Conservation (phyloP, 1,139 yeast genomes). For the Yamadazyma sp. region DNA sequence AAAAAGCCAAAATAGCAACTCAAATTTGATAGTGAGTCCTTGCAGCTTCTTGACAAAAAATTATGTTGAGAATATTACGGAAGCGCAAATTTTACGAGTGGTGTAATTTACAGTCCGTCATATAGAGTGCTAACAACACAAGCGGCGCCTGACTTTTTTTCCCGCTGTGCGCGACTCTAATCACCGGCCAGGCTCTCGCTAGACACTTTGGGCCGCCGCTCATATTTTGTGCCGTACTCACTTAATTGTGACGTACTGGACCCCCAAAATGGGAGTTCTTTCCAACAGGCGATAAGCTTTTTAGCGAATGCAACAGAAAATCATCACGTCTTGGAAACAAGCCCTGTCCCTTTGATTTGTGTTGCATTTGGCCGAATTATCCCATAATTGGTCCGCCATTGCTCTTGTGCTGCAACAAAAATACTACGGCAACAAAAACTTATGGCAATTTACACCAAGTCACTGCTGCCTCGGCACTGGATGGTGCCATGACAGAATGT, state of each 20-base stretch:
- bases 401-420: too few species aligned
- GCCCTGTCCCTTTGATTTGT: too few species aligned
- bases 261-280: background rate
- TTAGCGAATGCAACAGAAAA: constrained; percentile 1
- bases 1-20: constrained; percentile 1
- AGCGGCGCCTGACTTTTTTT: background rate
- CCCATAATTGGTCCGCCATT: too few species aligned
- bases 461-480: background rate
- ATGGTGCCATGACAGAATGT: background rate
- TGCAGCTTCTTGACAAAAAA: background rate
- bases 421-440: too few species aligned
- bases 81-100: background rate
- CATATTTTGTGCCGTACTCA: too few species aligned
- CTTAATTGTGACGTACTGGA: too few species aligned
- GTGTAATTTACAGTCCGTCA: too few species aligned
- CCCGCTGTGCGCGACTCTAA: too few species aligned
- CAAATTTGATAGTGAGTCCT: too few species aligned
- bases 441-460: too few species aligned
- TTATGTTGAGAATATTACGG: background rate
- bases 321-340: too few species aligned
- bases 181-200: background rate
- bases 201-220: background rate
- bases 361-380: too few species aligned
- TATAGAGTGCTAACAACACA: background rate
- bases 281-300: background rate